A percentile compares a stretch with the other conserved stretches of the same genome.
Conservation (phyloP, 192 early-diverging fungal species). For the Coemansia sp. region DNA sequence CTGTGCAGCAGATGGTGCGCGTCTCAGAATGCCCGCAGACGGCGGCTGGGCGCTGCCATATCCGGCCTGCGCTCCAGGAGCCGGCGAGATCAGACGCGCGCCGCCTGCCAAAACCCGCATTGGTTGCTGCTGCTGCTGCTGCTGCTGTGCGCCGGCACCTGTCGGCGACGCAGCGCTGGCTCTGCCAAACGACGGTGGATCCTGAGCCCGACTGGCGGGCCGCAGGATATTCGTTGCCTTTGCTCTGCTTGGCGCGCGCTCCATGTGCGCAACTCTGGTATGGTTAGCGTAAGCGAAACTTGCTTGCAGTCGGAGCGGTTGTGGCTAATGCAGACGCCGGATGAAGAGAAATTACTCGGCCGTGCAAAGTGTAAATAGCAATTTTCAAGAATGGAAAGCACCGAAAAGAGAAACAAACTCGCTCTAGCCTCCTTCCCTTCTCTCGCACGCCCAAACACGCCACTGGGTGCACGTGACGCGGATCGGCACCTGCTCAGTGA, state of each 20-base stretch:
- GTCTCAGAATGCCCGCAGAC: slow-evolving; percentile 16
- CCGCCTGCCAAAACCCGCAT: slow-evolving; percentile 16
- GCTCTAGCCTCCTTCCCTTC: background rate
- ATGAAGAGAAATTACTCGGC: background rate
- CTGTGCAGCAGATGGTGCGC: slow-evolving; percentile 37
- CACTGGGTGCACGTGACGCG: slow-evolving; percentile 1
- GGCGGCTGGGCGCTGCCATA: slow-evolving; percentile 12
- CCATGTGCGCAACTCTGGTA: slow-evolving; percentile 16
- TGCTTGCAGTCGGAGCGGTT: background rate
- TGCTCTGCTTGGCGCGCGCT: slow-evolving; percentile 45
- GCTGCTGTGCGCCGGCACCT: background rate
- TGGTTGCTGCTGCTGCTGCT: slow-evolving; percentile 7
- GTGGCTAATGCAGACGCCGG: background rate
- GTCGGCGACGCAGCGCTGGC: slow-evolving; percentile 9
- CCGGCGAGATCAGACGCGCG: slow-evolving; percentile 30
- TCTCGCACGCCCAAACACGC: background rate
- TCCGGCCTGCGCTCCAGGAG: slow-evolving; percentile 9
- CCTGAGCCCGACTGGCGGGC: slow-evolving; percentile 44
- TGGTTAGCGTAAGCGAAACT: background rate
- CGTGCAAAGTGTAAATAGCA: background rate
- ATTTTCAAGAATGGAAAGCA: too few species aligned
- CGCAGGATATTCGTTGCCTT: slow-evolving; percentile 49
- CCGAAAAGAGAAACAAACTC: background rate
- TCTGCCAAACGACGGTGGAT: background rate
- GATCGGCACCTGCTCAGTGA: background rate